phyloP scores from a whole-genome alignment of 352 stramenopile species.

The Phytophthora constricta region DNA sequence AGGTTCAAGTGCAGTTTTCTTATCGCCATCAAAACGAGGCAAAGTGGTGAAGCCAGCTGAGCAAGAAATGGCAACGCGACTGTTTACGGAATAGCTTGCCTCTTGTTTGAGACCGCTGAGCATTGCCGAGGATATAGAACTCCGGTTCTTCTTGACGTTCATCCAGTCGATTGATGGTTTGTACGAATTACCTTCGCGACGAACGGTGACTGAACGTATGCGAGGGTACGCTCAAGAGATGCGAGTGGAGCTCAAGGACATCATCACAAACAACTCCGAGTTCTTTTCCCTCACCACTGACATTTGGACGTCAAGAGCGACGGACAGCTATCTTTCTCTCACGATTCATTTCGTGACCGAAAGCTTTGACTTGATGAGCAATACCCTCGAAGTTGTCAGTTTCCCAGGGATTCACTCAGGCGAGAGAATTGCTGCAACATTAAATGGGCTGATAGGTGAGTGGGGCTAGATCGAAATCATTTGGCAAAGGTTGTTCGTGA shows the following conservation, averaged over 20 bases:
- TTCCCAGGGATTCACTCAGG: conserved; percentile 3
- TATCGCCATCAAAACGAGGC: not conserved
- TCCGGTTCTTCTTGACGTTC: not conserved
- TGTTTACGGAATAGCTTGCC: not conserved
- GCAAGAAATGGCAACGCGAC: not conserved
- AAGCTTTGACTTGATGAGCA: not conserved
- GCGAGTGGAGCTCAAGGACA: not conserved
- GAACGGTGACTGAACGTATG: not conserved
- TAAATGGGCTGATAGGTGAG: not conserved
- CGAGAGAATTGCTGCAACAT: not conserved
- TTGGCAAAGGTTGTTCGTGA: conserved; percentile 12
- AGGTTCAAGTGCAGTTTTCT: not conserved
- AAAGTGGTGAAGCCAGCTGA: not conserved
- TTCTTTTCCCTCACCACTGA: not conserved
- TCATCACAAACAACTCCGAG: not conserved
- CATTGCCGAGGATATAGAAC: not conserved
- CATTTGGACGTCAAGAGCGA: not conserved
- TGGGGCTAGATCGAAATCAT: conserved; percentile 2
- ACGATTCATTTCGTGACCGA: not conserved
- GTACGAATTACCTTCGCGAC: not conserved
- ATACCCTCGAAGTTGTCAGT: not conserved
- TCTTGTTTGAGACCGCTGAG: not conserved
- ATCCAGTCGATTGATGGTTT: not conserved
- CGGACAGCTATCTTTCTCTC: not conserved
- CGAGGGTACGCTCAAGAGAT: not conserved